Base-by-base conservation (phyloP, 495 filamentous ascomycete genomes). In the Xylaria flabelliformis region DNA sequence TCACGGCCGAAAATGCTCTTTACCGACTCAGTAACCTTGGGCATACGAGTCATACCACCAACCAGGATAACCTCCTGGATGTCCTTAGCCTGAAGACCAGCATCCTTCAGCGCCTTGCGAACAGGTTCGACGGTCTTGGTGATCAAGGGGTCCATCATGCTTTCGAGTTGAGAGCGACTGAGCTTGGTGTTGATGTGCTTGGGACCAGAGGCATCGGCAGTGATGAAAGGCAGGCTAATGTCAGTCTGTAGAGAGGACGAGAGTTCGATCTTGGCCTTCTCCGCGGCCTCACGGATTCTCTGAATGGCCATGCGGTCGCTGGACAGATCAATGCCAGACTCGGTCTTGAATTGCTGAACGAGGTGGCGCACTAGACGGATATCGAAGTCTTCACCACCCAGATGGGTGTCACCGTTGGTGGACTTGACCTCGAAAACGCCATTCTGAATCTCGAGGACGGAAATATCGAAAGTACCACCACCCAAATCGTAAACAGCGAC, bases 11-110 rank as follows among this genome's bases (percentile, higher is more conserved):
- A 99, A 82, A 98, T 94, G 85, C 86, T 90, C 91, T 97, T 97
- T 79, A 98, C 96, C 46, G 94, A 97, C 86, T 98, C 95, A 73
- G 91, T 91, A 77, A 99, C 96, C 91, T 98, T 99, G 78, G 96
- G 96, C 96, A 99, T 99, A 86, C 96, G 97, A 75, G 97, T 98
- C 96, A 98, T 98, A 85, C 96, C 96, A 90, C 96, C 96, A 68
- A 99, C 96, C 34, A 99, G 91, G 82, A 99, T 98, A 77, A 99
- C 93, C 80, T 99, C 96, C 85, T 99, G 94, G 83, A 99, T 97
- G 68, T 99, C 97, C 84, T 93, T 94, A 73, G 96, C 90, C 85
- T 94, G 89, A 58, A 99, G 90, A 81, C 91, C 91, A 81, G 96
- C 97, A 83, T 99, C 96, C 90, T 98, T 98, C 36, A 99, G 87